A percentile compares a stretch with the other conserved stretches of the same genome.
phyloP scores from a whole-genome alignment of 139 green algal species.

The Chlorella sp. region DNA sequence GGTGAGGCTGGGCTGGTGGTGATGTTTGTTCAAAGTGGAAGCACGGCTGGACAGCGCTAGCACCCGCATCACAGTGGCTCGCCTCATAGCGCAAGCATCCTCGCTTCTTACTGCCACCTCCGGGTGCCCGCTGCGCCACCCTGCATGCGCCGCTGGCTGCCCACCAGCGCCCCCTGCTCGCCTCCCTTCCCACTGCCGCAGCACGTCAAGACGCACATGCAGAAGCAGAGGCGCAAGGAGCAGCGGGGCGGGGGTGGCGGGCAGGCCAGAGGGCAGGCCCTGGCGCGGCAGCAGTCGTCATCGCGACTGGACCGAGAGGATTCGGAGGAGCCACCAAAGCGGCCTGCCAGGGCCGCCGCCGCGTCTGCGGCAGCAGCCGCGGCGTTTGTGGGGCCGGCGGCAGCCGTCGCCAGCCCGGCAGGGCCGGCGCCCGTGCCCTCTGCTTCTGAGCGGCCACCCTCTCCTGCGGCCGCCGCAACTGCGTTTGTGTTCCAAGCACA shows the following conservation, averaged over 20 bases:
- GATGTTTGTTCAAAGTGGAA: no score
- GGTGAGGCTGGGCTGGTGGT: background rate
- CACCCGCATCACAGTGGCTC: no score
- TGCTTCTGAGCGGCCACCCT: no score
- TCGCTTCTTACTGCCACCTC: background rate
- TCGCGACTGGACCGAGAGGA: no score
- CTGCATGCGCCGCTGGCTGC: background rate
- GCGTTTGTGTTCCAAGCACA: background rate
- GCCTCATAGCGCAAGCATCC: no score
- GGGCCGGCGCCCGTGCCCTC: background rate
- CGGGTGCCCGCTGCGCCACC: background rate
- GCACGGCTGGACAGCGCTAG: no score
- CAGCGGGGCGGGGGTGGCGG: no score
- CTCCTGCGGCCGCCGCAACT: no score
- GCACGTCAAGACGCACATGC: background rate
- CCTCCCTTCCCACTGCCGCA: background rate
- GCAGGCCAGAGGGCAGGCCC: background rate
- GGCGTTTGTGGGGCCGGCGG: background rate
- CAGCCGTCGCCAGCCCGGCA: background rate
- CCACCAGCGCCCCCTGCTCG: no score
- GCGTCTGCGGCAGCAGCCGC: background rate
- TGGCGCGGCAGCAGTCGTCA: background rate
- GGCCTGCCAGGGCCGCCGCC: no score
- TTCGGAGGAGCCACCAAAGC: no score
- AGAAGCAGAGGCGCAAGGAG: constrained; percentile 3